A percentile compares a stretch with the other conserved stretches of the same genome.
Evolutionary conservation across 2,329 filamentous ascomycete genomes (phyloP).

Genomic region (Aspergillus versicolor): DNA sequence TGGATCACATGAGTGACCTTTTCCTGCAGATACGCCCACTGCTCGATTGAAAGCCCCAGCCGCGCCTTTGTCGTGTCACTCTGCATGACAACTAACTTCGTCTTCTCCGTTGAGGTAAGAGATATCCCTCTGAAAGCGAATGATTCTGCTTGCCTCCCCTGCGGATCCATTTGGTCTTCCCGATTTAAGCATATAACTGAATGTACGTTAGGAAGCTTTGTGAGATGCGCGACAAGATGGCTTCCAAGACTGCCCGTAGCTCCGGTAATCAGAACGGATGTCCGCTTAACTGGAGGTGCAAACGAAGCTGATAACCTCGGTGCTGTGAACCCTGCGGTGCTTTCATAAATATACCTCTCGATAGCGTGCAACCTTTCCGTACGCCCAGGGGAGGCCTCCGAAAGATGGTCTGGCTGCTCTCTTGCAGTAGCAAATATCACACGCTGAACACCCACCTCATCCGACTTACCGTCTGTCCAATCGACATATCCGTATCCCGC

Average conservation of each 20-base stretch:
- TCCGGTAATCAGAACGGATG: slow-evolving; percentile 42
- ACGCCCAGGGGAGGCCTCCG: not conserved
- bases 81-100: slow-evolving; percentile 49
- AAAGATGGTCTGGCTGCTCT: slow-evolving; percentile 5
- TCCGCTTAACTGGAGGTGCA: not conserved
- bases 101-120: slow-evolving; percentile 14
- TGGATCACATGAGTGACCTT: slow-evolving; percentile 49
- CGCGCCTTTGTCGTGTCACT: slow-evolving; percentile 49
- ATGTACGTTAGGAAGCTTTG: slow-evolving; percentile 28
- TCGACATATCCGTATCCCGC: slow-evolving; percentile 34
- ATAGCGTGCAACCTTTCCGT: slow-evolving; percentile 16
- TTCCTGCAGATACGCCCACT: slow-evolving; percentile 41
- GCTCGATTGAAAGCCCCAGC: slow-evolving; percentile 47
- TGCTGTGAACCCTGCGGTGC: slow-evolving; percentile 21
- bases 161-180: slow-evolving; percentile 24
- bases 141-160: slow-evolving; percentile 36
- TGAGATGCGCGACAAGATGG: slow-evolving; percentile 41
- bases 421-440: slow-evolving; percentile 26
- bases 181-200: slow-evolving; percentile 51
- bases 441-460: slow-evolving; percentile 24
- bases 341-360: slow-evolving; percentile 24
- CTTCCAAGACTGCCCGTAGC: slow-evolving; percentile 42
- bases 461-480: slow-evolving; percentile 32
- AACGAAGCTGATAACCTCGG: not conserved
- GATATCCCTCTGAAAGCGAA: slow-evolving; percentile 26